Evolutionary conservation across 75 land plant genomes (phyloP), one percentile per base, ranked within the genome.

Genomic region (Cupressus sempervirens): DNA sequence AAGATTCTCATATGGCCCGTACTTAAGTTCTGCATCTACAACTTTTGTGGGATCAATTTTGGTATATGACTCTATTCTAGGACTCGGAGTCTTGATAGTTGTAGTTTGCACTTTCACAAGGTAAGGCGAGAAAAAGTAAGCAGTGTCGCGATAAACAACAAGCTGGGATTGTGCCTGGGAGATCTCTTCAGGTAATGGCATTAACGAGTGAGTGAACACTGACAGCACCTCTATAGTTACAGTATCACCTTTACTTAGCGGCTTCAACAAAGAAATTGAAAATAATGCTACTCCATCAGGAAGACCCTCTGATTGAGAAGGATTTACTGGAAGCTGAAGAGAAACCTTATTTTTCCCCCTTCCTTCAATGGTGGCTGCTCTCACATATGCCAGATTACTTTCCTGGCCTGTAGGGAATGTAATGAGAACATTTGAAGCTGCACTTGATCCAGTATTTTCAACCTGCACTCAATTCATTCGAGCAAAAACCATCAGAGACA

Each of bases 151-250:
- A 84, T 91, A 98, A 18, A 92, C 82, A 12, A 96, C 93, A 54
- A 98, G 91, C 91, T 98, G 99, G 18, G 82, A 40, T 81, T 96
- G 95, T 26, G 93, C 92, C 84, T 98, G 99, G 35, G 88, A 86
- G 53, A 98, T 98, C 86, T 96, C 93, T 85, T 90, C 94, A 77
- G 99, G 99, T 83, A 96, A 96, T 50, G 99, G 99, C 73, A 86
- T 89, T 80, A 98, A 76, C 3, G 88, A 84, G 87, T 96, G 98
- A 1, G 96, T 93, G 68, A 91, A 94, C 11, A 89, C 97, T 46
- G 91, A 89, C 40, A 92, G 86, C 18, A 94, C 90, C 58, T 98
- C 96, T 80, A 98, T 81, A 75, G 85, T 86, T 46, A 91, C 72
- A 70, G 72, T 50, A 7, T 94, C 91, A 2, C 95, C 99, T 34